phyloP scores from a whole-genome alignment of 192 early-diverging fungal species.

The Linnemannia hyalina region DNA sequence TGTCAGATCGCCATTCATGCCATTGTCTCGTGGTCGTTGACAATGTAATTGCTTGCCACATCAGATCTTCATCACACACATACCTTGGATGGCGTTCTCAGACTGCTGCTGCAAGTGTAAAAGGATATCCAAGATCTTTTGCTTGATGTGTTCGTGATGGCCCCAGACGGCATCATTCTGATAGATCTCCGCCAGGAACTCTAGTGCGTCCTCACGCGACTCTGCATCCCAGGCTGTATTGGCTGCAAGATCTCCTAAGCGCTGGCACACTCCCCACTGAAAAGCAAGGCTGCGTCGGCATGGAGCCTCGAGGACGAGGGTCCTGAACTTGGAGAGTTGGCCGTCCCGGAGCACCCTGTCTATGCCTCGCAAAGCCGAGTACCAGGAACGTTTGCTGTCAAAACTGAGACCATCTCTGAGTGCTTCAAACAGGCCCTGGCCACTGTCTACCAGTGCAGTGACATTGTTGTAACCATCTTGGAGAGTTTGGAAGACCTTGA shows the following conservation, averaged over 20 bases:
- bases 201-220: background rate
- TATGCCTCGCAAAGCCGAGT: slow-evolving; percentile 15
- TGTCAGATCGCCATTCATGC: no score
- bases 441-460: background rate
- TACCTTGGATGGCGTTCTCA: no score
- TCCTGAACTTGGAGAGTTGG: slow-evolving; percentile 12
- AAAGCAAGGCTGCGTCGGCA: slow-evolving; percentile 13
- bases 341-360: slow-evolving; percentile 8
- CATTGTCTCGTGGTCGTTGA: no score
- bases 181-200: background rate
- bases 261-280: slow-evolving; percentile 17
- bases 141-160: background rate
- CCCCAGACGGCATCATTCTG: background rate
- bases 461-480: background rate
- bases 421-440: background rate
- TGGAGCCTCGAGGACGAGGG: background rate
- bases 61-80: no score
- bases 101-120: no score
- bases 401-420: slow-evolving; percentile 12
- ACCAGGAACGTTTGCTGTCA: slow-evolving; percentile 9
- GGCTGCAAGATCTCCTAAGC: slow-evolving; percentile 3
- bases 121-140: background rate
- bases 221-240: background rate
- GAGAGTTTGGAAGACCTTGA: background rate
- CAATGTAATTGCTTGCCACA: no score